Conservation (phyloP, 495 filamentous ascomycete genomes). For the Penicillium longicatenatum region DNA sequence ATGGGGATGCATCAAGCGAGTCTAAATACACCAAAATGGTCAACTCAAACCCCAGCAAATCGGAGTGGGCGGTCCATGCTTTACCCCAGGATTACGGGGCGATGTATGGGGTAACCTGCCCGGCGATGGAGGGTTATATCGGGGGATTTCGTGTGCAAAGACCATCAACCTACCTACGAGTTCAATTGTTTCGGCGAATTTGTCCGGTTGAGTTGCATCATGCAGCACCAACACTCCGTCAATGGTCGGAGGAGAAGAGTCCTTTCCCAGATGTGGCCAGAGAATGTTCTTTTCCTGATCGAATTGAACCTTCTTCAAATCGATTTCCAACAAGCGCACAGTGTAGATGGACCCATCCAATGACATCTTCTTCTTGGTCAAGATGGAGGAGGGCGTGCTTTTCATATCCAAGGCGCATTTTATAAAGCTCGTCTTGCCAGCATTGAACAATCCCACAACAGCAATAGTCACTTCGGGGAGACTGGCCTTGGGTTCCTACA, state of each 20-base stretch:
- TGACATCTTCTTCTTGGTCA: conserved; percentile 68
- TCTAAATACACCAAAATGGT: conserved; percentile 47
- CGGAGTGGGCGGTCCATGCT: not conserved
- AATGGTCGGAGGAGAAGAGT: conserved; percentile 67
- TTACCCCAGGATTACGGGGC: conserved; percentile 1
- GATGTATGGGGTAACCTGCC: not conserved
- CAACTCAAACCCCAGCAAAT: conserved; percentile 4
- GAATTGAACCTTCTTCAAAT: conserved; percentile 36
- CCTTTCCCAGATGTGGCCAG: conserved; percentile 76
- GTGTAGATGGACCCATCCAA: conserved; percentile 75
- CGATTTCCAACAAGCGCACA: conserved; percentile 80
- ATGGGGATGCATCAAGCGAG: conserved; percentile 61
- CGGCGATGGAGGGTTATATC: not conserved
- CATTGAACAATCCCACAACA: conserved; percentile 76
- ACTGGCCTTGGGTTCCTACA: conserved; percentile 31
- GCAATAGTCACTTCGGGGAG: conserved; percentile 73
- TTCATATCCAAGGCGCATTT: conserved; percentile 74
- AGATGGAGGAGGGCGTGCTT: conserved; percentile 54
- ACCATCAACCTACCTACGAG: conserved; percentile 50
- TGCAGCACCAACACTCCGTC: conserved; percentile 85
- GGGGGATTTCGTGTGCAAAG: not conserved
- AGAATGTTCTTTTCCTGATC: conserved; percentile 62
- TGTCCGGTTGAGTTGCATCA: conserved; percentile 76
- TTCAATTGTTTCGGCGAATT: conserved; percentile 64
- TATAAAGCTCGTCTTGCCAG: conserved; percentile 91